A percentile compares a stretch with the other conserved stretches of the same genome.
Evolutionary conservation across 2,329 filamentous ascomycete genomes (phyloP).

Genomic region (Nemania abortiva): DNA sequence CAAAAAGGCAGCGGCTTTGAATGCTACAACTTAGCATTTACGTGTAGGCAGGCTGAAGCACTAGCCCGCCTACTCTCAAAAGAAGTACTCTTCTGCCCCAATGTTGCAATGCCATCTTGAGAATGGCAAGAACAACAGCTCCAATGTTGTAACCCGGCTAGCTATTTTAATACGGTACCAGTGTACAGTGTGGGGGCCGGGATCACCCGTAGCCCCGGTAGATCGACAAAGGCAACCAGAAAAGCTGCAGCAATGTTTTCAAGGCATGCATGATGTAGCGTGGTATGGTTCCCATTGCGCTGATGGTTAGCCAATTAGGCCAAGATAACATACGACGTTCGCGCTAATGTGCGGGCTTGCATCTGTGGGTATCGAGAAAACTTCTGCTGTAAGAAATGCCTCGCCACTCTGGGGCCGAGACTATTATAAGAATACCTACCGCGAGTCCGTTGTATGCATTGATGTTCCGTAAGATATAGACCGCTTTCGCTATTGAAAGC

Average conservation of each 20-base stretch:
- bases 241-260: neutral
- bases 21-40: neutral
- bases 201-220: slow-evolving; percentile 19
- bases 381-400: neutral
- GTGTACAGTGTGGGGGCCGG: slow-evolving; percentile 18
- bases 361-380: slow-evolving; percentile 1
- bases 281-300: neutral
- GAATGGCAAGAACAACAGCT: neutral
- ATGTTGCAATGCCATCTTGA: neutral
- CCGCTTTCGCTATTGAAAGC: slow-evolving; percentile 5
- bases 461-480: neutral
- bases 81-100: neutral
- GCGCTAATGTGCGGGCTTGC: slow-evolving; percentile 6
- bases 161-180: neutral
- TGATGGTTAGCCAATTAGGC: neutral
- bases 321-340: neutral
- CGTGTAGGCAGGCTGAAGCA: neutral
- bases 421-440: neutral
- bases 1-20: no score
- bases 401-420: neutral
- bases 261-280: slow-evolving; percentile 16
- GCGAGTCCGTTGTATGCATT: neutral
- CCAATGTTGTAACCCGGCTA: neutral
- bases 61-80: neutral
- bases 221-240: slow-evolving; percentile 10